Base-by-base conservation (phyloP, 805 yeast species). In the Nakazawaea sp. region DNA sequence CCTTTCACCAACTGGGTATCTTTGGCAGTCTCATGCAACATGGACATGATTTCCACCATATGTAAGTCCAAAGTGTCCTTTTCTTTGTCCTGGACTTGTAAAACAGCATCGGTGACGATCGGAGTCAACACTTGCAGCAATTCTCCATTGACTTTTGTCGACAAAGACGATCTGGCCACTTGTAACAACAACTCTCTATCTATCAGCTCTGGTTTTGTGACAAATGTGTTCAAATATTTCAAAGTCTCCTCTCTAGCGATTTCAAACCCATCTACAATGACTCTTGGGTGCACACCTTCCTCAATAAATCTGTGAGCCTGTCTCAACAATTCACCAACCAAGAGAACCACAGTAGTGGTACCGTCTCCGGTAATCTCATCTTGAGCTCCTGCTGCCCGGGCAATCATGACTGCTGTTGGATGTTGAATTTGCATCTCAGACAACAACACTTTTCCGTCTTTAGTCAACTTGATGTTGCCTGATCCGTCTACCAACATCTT, bases 351-450 rank as follows among this genome's bases (percentile, higher is more conserved):
- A 2, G 96, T 83, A 5, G 97, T 90, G 38, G 98, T 92, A 46
- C 98, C 98, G 61, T 92, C 98, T 35, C 98, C 98, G n/a, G 97
- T 85, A 55, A 92, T 87, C 61, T 92, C 98, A 59, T 92, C 98
- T 62, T 92, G 98, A 0, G 98, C 97, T 32, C 96, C 78, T 34
- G 98, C 98, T 11, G 97, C 98, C 47, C 97, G 74, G 3, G 98
- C 95, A 62, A 83, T 83, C 84, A 83, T 77, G 25, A 83, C 84
- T 0, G 94, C 94, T 3, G 94, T 84, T 9, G 94, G 94, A 45
- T 83, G 79, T 57, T 84, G 92, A 61, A 90, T 90, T 64, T 92
- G 98, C 98, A 92, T 92, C 56, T 92, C 98, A 28, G 84, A 75
- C 42, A 92, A 68, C 40, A 92, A 66, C 6, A 92, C 97, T 56